Evolutionary conservation across 495 filamentous ascomycete genomes (phyloP), one percentile per base, ranked within the genome.

Genomic region (Tuber indicum): DNA sequence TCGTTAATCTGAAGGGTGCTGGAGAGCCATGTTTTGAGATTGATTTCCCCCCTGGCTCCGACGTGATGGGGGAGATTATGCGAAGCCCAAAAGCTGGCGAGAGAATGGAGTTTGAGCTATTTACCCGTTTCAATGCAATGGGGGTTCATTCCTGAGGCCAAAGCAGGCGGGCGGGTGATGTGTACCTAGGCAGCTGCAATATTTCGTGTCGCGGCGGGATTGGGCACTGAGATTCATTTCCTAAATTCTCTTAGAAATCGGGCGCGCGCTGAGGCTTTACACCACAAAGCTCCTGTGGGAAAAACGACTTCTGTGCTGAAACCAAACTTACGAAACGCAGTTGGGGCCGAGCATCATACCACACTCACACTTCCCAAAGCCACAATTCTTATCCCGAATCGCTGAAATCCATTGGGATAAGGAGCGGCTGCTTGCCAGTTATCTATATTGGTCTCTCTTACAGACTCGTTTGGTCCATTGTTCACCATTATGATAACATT

Each of bases 21-120:
- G 84, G 85, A 23, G 86, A 85, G 83, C 85, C 85, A 62, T 69
- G 77, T 17, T 85, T 83, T 46, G 82, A 84, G 62, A 77, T 80
- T 47, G 81, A 84, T 75, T 84, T 84, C 71, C 77, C 81, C 5
- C 79, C 79, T 8, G 42, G 42, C 8, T 42, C 42, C 3, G 42
- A 42, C 42, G 8, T 42, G 4, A 42, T 42, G 42, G 73, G 47
- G 9, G 82, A 75, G 74, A 78, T 82, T 62, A 69, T 58, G 46
- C 58, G 77, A 32, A 76, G 78, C 8, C 82, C 73, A 70, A 79
- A 73, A 70, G 44, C 69, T 43, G 26, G 77, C 41, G 75, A 81
- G 72, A 78, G 74, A 75, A 77, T 84, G 72, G 78, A 83, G 74
- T 72, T 83, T 62, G 81, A 79, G 74, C 21, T 83, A 32, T 76